phyloP scores from a whole-genome alignment of 352 stramenopile species.

The Phytopythium chamaehyphon region DNA sequence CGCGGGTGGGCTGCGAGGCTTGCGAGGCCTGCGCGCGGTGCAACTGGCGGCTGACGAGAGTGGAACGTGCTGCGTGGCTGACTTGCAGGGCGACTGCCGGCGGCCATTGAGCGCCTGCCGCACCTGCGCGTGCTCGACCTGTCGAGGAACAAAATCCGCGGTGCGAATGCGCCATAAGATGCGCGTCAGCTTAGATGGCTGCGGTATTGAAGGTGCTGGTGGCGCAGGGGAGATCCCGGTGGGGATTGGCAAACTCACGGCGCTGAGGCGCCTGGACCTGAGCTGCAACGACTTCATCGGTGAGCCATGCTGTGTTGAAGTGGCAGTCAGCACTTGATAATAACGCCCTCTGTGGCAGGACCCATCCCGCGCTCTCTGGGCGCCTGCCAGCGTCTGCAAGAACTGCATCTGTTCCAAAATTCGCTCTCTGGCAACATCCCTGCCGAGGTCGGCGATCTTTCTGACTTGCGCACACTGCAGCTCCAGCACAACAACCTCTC shows the following conservation, averaged over 20 bases:
- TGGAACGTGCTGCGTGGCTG: not conserved
- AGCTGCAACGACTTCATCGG: conserved; percentile 79
- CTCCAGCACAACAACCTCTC: conserved; percentile 83
- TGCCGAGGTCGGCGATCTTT: conserved; percentile 43
- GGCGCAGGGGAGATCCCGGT: conserved; percentile 46
- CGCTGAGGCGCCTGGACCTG: conserved; percentile 60
- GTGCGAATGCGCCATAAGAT: conserved; percentile 10
- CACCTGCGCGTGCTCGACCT: conserved; percentile 72
- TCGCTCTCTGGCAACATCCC: conserved; percentile 58
- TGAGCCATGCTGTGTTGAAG: conserved; percentile 8
- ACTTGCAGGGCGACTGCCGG: conserved; percentile 24
- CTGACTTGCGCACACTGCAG: conserved; percentile 63
- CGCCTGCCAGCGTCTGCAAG: conserved; percentile 58
- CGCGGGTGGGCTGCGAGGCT: conserved; percentile 15
- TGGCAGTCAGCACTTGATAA: not conserved
- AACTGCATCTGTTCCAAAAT: conserved; percentile 81
- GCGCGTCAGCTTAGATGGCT: not conserved
- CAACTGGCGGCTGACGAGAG: not conserved
- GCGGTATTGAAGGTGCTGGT: not conserved
- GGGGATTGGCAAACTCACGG: conserved; percentile 43
- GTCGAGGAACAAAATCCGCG: conserved; percentile 75
- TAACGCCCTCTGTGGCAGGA: conserved; percentile 11
- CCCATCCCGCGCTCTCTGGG: conserved; percentile 38
- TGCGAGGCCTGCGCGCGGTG: no score
- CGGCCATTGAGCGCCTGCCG: conserved; percentile 46